These are phyloP conservation scores for Talaromyces piceae DNA, from an alignment of 2,329 filamentous ascomycete species.

Conservation along the genomic window DNA sequence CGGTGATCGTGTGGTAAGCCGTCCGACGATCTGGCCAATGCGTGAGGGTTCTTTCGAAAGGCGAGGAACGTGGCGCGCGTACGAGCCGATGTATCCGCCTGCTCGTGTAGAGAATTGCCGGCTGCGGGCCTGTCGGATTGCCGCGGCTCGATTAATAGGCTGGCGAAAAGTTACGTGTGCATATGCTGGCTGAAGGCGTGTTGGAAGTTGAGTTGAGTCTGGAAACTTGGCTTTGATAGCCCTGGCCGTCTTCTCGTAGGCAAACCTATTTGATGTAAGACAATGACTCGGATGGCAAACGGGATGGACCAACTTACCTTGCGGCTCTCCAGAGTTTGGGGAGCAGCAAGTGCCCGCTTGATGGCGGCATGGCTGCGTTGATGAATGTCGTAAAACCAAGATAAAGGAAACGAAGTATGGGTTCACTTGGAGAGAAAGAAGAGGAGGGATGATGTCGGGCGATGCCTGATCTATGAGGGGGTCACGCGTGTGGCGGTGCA, in stretches of 20 bases:
- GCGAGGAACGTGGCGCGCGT: constrained; percentile 38
- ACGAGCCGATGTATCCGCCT: constrained; percentile 44
- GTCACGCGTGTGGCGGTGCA: constrained; percentile 12
- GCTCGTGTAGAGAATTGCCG: constrained; percentile 55
- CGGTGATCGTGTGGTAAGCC: constrained; percentile 67
- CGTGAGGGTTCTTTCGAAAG: constrained; percentile 49
- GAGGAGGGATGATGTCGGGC: constrained; percentile 7
- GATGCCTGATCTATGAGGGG: constrained; percentile 20
- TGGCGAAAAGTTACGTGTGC: constrained; percentile 51
- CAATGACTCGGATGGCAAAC: neutral
- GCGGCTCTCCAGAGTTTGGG: constrained; percentile 43
- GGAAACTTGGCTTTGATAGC: constrained; percentile 37
- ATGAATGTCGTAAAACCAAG: constrained; percentile 3
- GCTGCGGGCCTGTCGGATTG: constrained; percentile 57
- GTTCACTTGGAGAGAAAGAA: constrained; percentile 10
- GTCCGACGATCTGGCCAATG: constrained; percentile 49
- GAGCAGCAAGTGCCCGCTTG: constrained; percentile 43
- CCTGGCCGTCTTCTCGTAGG: constrained; percentile 40
- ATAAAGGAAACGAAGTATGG: constrained; percentile 7
- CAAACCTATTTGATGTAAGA: constrained; percentile 30
- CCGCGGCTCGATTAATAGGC: constrained; percentile 54
- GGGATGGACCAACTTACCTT: constrained; percentile 30
- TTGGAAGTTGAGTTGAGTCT: constrained; percentile 31
- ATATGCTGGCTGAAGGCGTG: constrained; percentile 53
- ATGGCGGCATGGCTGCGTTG: constrained; percentile 37